Evolutionary conservation across 768 basidiomycete species (phyloP).

Genomic region (Boletellus sp.): DNA sequence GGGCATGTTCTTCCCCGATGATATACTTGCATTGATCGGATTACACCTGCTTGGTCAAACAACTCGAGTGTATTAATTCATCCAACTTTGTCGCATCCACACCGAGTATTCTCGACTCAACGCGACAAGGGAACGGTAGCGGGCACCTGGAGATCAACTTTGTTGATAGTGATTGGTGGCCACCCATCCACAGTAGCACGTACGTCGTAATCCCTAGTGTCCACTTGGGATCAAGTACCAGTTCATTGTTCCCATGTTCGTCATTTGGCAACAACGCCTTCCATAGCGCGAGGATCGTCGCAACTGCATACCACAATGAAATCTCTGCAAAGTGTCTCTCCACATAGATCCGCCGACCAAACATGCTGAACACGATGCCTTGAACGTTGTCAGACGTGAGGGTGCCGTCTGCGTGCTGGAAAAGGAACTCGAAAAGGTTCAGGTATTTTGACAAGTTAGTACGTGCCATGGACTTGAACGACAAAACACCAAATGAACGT

Average conservation of each 20-base stretch:
- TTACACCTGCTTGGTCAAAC: neutral
- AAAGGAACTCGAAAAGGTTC: slow-evolving; percentile 34
- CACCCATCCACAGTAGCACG: neutral
- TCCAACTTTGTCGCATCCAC: slow-evolving; percentile 10
- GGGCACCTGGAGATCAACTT: slow-evolving; percentile 7
- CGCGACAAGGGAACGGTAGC: slow-evolving; percentile 12
- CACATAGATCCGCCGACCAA: slow-evolving; percentile 21
- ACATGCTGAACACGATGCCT: slow-evolving; percentile 18
- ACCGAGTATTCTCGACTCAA: slow-evolving; percentile 10
- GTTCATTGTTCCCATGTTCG: slow-evolving; percentile 7
- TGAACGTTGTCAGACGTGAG: slow-evolving; percentile 13
- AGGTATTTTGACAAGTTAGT: slow-evolving; percentile 32
- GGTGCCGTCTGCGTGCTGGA: slow-evolving; percentile 26
- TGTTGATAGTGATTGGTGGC: neutral
- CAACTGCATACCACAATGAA: slow-evolving; percentile 13
- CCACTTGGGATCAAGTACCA: slow-evolving; percentile 11
- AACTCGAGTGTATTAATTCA: slow-evolving; percentile 3
- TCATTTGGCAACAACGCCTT: slow-evolving; percentile 11
- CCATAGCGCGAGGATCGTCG: slow-evolving; percentile 17
- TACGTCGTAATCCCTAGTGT: slow-evolving; percentile 12
- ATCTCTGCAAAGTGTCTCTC: slow-evolving; percentile 16
- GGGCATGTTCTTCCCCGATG: neutral
- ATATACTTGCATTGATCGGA: no score
- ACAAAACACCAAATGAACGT: neutral
- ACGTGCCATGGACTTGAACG: slow-evolving; percentile 15